phyloP scores from a whole-genome alignment of 2,329 filamentous ascomycete genomes.

The Colletotrichum sp. region DNA sequence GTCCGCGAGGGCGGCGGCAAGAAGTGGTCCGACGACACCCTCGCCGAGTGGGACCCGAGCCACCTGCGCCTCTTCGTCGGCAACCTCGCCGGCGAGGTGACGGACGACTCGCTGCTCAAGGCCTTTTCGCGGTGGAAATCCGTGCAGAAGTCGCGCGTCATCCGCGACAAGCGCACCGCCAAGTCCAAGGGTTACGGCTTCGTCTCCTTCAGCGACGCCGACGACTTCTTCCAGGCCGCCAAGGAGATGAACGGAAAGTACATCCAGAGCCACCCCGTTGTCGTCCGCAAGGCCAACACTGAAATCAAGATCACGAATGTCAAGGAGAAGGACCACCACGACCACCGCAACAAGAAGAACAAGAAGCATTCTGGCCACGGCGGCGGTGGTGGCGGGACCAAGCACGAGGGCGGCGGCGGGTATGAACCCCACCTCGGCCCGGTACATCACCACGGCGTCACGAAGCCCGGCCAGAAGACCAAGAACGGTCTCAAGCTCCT shows the following conservation, averaged over 20 bases:
- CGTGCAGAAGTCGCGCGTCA: constrained; percentile 89
- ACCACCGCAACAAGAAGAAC: constrained; percentile 36
- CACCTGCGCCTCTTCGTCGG: constrained; percentile 96
- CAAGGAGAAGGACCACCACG: constrained; percentile 44
- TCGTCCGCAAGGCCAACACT: constrained; percentile 86
- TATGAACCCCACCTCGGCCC: constrained; percentile 60
- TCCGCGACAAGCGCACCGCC: constrained; percentile 93
- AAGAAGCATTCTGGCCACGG: constrained; percentile 23
- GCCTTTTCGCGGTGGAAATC: constrained; percentile 89
- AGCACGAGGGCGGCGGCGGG: constrained; percentile 36
- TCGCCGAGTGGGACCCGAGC: constrained; percentile 94
- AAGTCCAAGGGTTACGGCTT: constrained; percentile 98
- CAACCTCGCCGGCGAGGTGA: constrained; percentile 96
- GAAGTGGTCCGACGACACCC: constrained; percentile 85
- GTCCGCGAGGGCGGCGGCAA: constrained; percentile 88
- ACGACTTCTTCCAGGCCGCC: constrained; percentile 95
- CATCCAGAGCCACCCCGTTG: constrained; percentile 94
- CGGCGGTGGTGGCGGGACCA: constrained; percentile 32
- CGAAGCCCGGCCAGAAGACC: constrained; percentile 70
- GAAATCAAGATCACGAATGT: constrained; percentile 83
- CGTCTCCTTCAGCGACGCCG: constrained; percentile 91
- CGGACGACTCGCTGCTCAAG: constrained; percentile 93
- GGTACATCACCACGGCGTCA: constrained; percentile 54
- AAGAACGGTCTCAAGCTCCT: constrained; percentile 68
- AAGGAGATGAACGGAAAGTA: constrained; percentile 99